These are phyloP conservation scores for Spiraea crenata DNA, from an alignment of 331 rosid species.

Conservation along the genomic window DNA sequence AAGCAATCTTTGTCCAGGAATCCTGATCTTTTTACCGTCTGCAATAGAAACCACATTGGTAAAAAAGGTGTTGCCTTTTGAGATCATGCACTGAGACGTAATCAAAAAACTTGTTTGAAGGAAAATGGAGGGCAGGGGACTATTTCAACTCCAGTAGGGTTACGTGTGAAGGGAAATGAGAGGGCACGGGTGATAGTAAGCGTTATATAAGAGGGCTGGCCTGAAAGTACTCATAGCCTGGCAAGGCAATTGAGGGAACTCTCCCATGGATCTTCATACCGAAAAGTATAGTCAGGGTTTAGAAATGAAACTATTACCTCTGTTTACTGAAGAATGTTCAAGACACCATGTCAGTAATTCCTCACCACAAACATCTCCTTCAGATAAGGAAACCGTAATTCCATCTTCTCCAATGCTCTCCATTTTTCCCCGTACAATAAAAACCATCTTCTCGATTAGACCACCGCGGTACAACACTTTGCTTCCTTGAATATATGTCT, in stretches of 20 bases:
- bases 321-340: conserved; percentile 72
- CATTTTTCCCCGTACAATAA: conserved; percentile 77
- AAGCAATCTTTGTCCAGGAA: conserved; percentile 50
- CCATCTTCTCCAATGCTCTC: conserved; percentile 73
- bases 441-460: conserved; percentile 79
- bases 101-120: no score
- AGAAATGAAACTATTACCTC: conserved; percentile 42
- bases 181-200: not conserved
- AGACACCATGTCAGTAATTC: conserved; percentile 87
- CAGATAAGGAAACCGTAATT: conserved; percentile 43
- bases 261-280: not conserved
- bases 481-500: conserved; percentile 73
- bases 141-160: conserved; percentile 4
- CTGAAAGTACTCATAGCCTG: no score
- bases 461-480: conserved; percentile 51
- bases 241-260: no score
- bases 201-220: no score
- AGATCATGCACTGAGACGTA: conserved; percentile 3
- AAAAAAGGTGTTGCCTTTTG: conserved; percentile 2
- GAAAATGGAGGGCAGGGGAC: not conserved
- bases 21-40: conserved; percentile 58
- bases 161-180: not conserved
- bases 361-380: conserved; percentile 90
- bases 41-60: conserved; percentile 21
- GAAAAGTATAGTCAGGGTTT: not conserved